Percentiles rank a stretch among this genome's conserved stretches.
These are phyloP conservation scores for Spathaspora sp. DNA, from an alignment of 1,139 yeast genomes.

Conservation along the genomic window DNA sequence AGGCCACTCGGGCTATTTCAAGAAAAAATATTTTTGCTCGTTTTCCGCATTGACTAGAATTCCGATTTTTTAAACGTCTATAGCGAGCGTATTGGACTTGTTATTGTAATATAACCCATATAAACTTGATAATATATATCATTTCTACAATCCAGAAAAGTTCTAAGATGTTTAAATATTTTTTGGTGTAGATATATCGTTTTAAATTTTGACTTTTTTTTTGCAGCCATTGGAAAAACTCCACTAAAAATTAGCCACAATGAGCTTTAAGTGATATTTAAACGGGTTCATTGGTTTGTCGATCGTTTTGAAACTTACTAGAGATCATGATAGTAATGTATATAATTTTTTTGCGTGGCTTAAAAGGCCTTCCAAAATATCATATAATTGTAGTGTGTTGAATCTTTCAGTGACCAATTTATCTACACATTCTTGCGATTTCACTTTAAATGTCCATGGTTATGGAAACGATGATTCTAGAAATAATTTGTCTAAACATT, in stretches of 20 bases:
- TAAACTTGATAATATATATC: neutral
- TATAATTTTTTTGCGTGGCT: neutral
- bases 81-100: neutral
- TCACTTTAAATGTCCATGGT: too few relatives aligned
- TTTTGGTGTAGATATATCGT: neutral
- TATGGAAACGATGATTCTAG: too few relatives aligned
- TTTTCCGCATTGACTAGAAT: neutral
- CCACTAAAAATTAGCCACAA: neutral
- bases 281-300: neutral
- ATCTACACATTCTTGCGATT: too few relatives aligned
- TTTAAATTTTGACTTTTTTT: neutral
- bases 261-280: neutral
- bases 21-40: neutral
- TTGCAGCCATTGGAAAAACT: neutral
- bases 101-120: neutral
- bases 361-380: neutral
- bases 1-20: slow-evolving; percentile 50
- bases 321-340: neutral
- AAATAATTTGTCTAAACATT: too few relatives aligned
- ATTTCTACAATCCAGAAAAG: neutral
- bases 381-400: neutral
- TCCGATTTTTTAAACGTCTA: neutral
- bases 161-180: neutral
- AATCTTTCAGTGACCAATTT: too few relatives aligned
- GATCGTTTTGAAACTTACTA: neutral